Conservation (phyloP, 306 rosid genomes). For the Quercus agrifolia region DNA sequence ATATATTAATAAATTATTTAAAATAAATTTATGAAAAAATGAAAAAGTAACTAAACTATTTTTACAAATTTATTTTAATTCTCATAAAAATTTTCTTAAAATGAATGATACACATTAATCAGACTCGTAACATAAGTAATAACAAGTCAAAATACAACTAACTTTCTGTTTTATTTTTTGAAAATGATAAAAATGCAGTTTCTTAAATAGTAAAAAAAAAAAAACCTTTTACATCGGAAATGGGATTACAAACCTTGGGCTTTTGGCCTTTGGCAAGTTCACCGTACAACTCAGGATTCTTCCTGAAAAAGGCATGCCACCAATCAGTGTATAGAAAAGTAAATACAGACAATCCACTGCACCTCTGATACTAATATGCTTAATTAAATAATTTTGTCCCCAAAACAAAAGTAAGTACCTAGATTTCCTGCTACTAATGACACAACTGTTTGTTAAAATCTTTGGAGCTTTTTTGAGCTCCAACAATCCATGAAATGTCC, state of each 20-base stretch:
- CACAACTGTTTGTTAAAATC: not conserved
- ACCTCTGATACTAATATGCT: not conserved
- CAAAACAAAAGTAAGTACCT: not conserved
- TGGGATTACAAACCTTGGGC: constrained; percentile 65
- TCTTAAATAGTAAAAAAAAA: too few species aligned
- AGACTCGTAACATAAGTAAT: too few species aligned
- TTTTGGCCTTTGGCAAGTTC: constrained; percentile 78
- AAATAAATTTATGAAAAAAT: too few species aligned
- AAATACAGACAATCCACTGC: not conserved
- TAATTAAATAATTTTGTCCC: not conserved
- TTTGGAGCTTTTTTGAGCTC: not conserved
- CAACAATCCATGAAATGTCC: not conserved
- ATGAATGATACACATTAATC: too few species aligned
- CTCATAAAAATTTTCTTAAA: too few species aligned
- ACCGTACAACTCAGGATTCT: constrained; percentile 60
- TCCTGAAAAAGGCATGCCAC: constrained; percentile 37
- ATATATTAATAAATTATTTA: too few species aligned
- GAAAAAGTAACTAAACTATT: too few species aligned
- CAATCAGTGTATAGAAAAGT: not conserved
- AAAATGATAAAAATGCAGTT: too few species aligned
- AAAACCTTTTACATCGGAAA: too few species aligned
- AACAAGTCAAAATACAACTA: too few species aligned
- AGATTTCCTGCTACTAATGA: not conserved
- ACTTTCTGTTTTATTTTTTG: too few species aligned
- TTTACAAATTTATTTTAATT: too few species aligned